Evolutionary conservation across 2,329 filamentous ascomycete genomes (phyloP).

Genomic region (Diaporthe vaccinii): DNA sequence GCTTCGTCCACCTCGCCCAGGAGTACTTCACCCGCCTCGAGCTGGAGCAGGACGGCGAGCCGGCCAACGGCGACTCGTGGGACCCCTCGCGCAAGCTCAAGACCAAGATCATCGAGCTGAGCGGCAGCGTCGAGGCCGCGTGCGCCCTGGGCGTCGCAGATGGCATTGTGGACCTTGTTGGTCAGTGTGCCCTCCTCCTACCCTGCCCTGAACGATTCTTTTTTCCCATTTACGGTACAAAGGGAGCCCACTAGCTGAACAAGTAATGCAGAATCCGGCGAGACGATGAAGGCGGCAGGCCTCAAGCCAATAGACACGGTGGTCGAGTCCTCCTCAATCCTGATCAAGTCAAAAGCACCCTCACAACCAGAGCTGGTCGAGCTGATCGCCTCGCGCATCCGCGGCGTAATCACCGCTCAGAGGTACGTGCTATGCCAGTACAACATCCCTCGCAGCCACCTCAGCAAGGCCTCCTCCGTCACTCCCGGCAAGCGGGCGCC

Average conservation of each 20-base stretch:
- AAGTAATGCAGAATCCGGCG: constrained; percentile 83
- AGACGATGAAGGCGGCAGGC: constrained; percentile 97
- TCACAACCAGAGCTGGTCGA: constrained; percentile 85
- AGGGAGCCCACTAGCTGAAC: not conserved
- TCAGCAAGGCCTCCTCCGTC: constrained; percentile 78
- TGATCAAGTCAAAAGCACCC: constrained; percentile 90
- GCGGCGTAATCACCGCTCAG: constrained; percentile 95
- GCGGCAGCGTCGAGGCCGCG: constrained; percentile 96
- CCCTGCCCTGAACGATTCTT: not conserved
- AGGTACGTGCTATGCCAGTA: constrained; percentile 96
- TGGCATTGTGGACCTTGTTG: constrained; percentile 96
- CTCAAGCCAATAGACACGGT: constrained; percentile 96
- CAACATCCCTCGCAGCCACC: constrained; percentile 82
- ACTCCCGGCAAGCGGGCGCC: constrained; percentile 95
- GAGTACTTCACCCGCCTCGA: constrained; percentile 89
- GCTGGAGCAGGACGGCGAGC: constrained; percentile 58
- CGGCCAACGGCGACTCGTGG: constrained; percentile 50
- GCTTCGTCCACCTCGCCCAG: constrained; percentile 87
- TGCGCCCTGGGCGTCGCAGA: constrained; percentile 96
- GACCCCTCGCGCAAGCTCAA: constrained; percentile 67
- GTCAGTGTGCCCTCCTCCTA: constrained; percentile 69
- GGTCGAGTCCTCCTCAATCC: constrained; percentile 85
- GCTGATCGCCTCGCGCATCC: constrained; percentile 87
- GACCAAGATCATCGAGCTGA: constrained; percentile 94
- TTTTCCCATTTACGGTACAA: not conserved